Evolutionary conservation across 2,329 filamentous ascomycete species (phyloP).

Genomic region (Cordyceps militaris): DNA sequence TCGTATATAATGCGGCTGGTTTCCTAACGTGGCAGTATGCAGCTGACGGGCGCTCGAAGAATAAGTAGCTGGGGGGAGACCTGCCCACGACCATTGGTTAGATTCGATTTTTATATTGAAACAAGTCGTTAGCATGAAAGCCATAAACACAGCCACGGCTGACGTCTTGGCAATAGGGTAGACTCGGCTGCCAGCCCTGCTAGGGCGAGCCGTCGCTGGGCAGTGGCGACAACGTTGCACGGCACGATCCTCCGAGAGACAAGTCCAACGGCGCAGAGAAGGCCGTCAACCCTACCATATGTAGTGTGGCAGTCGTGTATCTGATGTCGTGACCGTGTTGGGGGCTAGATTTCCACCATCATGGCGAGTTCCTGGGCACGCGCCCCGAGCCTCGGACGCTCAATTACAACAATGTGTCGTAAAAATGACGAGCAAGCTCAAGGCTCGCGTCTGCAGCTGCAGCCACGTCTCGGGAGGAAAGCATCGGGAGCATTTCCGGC

Average conservation of each 20-base stretch:
- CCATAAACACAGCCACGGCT: background rate
- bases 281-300: background rate
- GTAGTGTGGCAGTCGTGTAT: background rate
- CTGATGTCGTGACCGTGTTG: too few relatives aligned
- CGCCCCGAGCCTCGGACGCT: too few relatives aligned
- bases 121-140: background rate
- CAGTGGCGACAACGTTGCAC: background rate
- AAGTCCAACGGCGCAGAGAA: background rate
- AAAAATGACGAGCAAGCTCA: background rate
- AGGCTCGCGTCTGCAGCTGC: background rate
- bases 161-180: background rate
- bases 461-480: background rate
- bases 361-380: too few relatives aligned
- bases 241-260: background rate
- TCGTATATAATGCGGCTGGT: background rate
- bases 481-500: background rate
- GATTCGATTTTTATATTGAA: background rate
- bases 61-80: background rate
- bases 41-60: background rate
- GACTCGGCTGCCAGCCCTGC: too few relatives aligned
- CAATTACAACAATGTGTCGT: too few relatives aligned
- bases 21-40: background rate
- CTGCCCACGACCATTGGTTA: background rate
- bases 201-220: background rate
- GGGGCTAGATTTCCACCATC: too few relatives aligned